Conservation (phyloP, 768 basidiomycete genomes). For the Psilocybe cubensis region DNA sequence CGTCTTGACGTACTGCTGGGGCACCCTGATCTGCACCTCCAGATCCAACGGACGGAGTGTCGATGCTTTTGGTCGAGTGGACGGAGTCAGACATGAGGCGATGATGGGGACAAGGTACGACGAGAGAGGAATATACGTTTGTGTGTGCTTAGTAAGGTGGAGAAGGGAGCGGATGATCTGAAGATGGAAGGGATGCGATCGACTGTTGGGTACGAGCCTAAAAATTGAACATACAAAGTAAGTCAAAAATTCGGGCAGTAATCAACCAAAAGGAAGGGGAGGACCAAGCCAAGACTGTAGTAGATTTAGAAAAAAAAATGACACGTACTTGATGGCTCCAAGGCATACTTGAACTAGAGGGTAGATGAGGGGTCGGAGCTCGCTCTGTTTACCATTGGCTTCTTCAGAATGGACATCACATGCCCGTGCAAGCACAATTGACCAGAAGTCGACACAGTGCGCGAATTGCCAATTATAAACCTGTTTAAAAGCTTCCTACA, state of each 20-base stretch:
- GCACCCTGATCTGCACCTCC: constrained; percentile 84
- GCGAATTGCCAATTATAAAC: constrained; percentile 99
- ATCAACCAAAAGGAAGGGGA: not conserved
- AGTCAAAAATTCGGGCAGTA: constrained; percentile 18
- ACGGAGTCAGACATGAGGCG: constrained; percentile 67
- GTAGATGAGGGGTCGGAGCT: constrained; percentile 88
- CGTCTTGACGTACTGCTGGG: constrained; percentile 88
- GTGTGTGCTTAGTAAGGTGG: constrained; percentile 82
- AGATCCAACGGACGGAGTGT: constrained; percentile 90
- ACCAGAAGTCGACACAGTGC: constrained; percentile 97
- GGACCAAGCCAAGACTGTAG: not conserved
- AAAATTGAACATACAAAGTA: not conserved
- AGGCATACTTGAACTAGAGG: constrained; percentile 94
- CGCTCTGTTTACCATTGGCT: constrained; percentile 65
- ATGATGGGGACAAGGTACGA: constrained; percentile 89
- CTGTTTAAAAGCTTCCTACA: constrained; percentile 85
- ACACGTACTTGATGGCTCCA: constrained; percentile 86
- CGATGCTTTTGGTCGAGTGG: constrained; percentile 77
- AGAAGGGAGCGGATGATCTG: constrained; percentile 89
- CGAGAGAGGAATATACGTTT: constrained; percentile 85
- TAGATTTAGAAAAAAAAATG: constrained; percentile 2
- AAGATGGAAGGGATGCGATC: constrained; percentile 94
- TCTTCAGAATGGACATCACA: constrained; percentile 64
- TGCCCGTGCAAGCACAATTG: constrained; percentile 80
- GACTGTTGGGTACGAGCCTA: constrained; percentile 89